Percentiles rank a stretch among this genome's conserved stretches.
These are phyloP conservation scores for Cetraspora pellucida DNA, from an alignment of 192 early-diverging fungal genomes.

Conservation along the genomic window DNA sequence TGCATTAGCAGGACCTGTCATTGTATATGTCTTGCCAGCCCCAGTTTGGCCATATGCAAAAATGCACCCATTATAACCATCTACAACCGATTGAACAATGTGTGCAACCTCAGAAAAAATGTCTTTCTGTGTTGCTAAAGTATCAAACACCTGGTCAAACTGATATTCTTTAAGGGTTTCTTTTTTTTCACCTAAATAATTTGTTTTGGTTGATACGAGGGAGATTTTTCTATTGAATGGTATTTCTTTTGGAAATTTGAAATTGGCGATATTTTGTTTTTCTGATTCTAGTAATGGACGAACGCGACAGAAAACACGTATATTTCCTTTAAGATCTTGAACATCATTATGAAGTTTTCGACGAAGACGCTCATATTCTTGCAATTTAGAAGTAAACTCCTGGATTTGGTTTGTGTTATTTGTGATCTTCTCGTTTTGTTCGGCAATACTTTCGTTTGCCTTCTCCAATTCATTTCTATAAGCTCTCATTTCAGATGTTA, in stretches of 20 bases:
- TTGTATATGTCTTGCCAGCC: conserved; percentile 86
- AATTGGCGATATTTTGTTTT: background rate
- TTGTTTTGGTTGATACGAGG: background rate
- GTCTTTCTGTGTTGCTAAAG: conserved; percentile 65
- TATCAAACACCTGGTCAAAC: conserved; percentile 86
- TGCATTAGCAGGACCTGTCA: conserved; percentile 64
- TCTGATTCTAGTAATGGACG: conserved; percentile 65
- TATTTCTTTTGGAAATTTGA: background rate
- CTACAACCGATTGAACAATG: conserved; percentile 91
- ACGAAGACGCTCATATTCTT: conserved; percentile 73
- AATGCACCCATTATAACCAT: conserved; percentile 97
- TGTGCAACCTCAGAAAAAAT: conserved; percentile 96
- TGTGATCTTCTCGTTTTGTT: background rate
- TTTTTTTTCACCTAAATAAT: background rate
- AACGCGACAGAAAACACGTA: conserved; percentile 94
- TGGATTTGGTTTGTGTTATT: background rate
- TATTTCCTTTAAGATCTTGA: conserved; percentile 96
- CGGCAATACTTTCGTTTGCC: background rate
- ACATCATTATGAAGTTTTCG: conserved; percentile 88
- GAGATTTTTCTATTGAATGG: background rate
- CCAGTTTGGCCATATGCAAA: conserved; percentile 99
- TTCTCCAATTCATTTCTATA: background rate
- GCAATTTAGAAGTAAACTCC: background rate
- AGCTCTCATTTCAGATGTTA: background rate
- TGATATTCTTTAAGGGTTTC: conserved; percentile 73